Conservation (phyloP, 805 yeast species). For the Candida manassasensis region DNA sequence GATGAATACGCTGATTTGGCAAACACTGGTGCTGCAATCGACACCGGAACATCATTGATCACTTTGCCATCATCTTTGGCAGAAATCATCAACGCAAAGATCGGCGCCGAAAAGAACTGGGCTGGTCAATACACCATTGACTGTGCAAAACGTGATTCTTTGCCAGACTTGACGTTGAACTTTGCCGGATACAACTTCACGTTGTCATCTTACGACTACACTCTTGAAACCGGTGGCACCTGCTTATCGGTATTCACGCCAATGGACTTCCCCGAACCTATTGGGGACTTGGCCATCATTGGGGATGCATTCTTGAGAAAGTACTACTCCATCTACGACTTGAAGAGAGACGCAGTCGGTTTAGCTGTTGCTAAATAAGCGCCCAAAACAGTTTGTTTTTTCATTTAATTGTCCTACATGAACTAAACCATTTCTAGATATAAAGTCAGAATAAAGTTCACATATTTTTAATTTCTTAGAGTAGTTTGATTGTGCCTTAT, state of each 20-base stretch:
- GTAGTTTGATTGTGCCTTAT: no score
- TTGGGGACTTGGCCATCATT: conserved; percentile 92
- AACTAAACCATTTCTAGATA: no score
- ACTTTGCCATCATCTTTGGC: conserved; percentile 94
- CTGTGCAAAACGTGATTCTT: conserved; percentile 74
- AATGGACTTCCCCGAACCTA: conserved; percentile 95
- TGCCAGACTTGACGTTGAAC: conserved; percentile 90
- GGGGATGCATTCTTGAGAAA: conserved; percentile 97
- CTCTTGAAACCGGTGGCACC: conserved; percentile 88
- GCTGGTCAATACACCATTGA: conserved; percentile 94
- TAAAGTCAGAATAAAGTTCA: no score
- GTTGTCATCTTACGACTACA: conserved; percentile 84
- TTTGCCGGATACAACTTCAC: conserved; percentile 91
- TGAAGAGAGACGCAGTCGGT: conserved; percentile 90
- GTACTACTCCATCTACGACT: conserved; percentile 90
- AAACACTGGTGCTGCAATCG: conserved; percentile 93
- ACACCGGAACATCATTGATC: conserved; percentile 96
- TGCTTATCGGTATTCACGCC: conserved; percentile 97
- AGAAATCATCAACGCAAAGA: conserved; percentile 89
- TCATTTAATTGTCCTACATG: neutral
- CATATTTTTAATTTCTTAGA: no score
- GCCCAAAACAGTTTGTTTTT: neutral
- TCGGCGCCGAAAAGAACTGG: conserved; percentile 97
- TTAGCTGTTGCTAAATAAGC: conserved; percentile 60
- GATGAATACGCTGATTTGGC: conserved; percentile 82